These are phyloP conservation scores for Penicillium coffeae DNA, from an alignment of 495 filamentous ascomycete species.

Conservation along the genomic window DNA sequence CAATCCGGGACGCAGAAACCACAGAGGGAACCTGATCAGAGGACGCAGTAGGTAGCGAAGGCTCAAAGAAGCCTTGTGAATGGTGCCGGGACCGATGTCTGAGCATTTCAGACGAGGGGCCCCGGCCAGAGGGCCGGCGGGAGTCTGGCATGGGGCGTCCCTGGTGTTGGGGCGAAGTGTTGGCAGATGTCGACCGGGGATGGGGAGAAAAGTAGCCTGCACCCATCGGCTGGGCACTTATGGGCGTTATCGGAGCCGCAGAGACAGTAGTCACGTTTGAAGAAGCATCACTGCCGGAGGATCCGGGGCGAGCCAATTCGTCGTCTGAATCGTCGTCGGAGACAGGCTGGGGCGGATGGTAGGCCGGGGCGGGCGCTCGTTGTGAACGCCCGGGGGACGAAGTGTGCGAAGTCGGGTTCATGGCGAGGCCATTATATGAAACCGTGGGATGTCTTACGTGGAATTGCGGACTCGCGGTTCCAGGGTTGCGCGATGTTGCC, in stretches of 20 bases:
- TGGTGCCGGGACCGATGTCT: constrained; percentile 56
- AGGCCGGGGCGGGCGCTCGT: constrained; percentile 16
- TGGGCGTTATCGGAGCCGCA: constrained; percentile 23
- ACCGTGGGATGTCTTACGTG: background rate
- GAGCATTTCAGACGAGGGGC: constrained; percentile 32
- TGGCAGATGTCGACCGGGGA: constrained; percentile 32
- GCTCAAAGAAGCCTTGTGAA: constrained; percentile 87
- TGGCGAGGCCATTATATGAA: constrained; percentile 16
- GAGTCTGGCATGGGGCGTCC: constrained; percentile 36
- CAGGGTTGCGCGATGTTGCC: constrained; percentile 3
- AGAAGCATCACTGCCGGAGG: constrained; percentile 53
- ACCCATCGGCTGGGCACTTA: constrained; percentile 17
- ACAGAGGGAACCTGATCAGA: constrained; percentile 48
- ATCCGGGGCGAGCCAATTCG: constrained; percentile 38
- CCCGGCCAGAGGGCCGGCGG: constrained; percentile 39
- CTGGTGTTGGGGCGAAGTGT: constrained; percentile 26
- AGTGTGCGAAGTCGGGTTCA: constrained; percentile 26
- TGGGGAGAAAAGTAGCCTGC: constrained; percentile 34
- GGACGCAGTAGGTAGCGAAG: constrained; percentile 70
- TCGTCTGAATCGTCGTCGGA: constrained; percentile 32
- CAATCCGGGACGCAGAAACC: constrained; percentile 80
- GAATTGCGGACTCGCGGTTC: constrained; percentile 2
- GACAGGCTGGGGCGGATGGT: constrained; percentile 14
- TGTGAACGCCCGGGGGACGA: constrained; percentile 30
- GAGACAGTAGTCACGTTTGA: constrained; percentile 50